Evolutionary conservation across 768 basidiomycete species (phyloP).

Genomic region (Candolleomyces eurysporus): DNA sequence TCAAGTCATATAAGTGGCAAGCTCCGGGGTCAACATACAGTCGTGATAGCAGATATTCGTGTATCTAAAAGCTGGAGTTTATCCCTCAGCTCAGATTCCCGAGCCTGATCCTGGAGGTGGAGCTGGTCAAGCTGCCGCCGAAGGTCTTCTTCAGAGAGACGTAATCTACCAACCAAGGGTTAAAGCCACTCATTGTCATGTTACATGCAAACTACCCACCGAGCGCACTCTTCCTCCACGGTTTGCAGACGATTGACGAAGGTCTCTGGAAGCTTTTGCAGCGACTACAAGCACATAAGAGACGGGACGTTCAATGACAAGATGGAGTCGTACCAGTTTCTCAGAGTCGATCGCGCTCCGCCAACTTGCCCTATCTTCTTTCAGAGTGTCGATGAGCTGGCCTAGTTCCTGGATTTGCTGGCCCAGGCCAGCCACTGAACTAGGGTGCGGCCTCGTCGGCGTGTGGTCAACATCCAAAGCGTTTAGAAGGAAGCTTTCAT

Average conservation of each 20-base stretch:
- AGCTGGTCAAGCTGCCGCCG: not conserved
- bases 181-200: not conserved
- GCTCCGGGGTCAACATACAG: too few species aligned
- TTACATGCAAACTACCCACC: not conserved
- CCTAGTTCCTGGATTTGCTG: slow-evolving; percentile 34
- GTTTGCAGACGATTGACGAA: slow-evolving; percentile 10
- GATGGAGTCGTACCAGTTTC: not conserved
- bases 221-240: slow-evolving; percentile 32
- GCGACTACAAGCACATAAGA: too few species aligned
- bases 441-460: not conserved
- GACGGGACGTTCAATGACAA: not conserved
- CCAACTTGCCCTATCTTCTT: slow-evolving; percentile 29
- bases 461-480: not conserved
- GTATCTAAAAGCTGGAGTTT: not conserved
- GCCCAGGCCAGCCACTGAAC: slow-evolving; percentile 23
- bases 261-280: too few species aligned
- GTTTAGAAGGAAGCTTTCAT: not conserved
- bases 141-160: slow-evolving; percentile 5
- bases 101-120: not conserved
- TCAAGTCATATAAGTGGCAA: not conserved
- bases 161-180: not conserved
- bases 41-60: not conserved
- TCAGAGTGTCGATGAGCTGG: slow-evolving; percentile 33
- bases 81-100: not conserved
- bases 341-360: slow-evolving; percentile 1